These are phyloP conservation scores for Leccinum uliginosum DNA, from an alignment of 768 basidiomycete genomes.

Conservation along the genomic window DNA sequence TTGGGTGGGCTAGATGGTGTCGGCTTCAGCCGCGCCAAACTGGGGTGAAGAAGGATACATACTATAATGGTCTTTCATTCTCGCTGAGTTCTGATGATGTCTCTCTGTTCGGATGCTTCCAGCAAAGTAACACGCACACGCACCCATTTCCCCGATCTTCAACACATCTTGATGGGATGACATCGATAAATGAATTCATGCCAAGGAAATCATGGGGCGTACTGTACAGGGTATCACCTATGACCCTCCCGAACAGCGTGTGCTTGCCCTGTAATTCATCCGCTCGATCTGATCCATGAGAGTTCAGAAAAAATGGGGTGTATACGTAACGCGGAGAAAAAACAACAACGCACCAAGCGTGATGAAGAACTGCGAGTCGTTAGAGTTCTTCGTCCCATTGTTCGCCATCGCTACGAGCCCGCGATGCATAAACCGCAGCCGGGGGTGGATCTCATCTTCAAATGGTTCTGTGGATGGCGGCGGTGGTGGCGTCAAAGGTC, in stretches of 20 bases:
- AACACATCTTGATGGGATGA: conserved; percentile 58
- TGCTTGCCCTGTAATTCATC: conserved; percentile 94
- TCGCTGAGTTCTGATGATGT: conserved; percentile 58
- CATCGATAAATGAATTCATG: neutral
- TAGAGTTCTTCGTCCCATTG: conserved; percentile 78
- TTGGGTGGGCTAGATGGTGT: conserved; percentile 71
- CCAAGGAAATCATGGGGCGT: conserved; percentile 26
- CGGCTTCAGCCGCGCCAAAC: neutral
- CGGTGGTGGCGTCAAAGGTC: neutral
- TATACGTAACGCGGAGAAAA: neutral
- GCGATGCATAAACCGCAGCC: conserved; percentile 84
- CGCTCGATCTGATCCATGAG: conserved; percentile 59
- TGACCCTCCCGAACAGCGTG: conserved; percentile 86
- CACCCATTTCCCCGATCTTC: conserved; percentile 89
- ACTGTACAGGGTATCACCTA: conserved; percentile 91
- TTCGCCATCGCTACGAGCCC: conserved; percentile 96
- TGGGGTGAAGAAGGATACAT: conserved; percentile 23
- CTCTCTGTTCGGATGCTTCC: neutral
- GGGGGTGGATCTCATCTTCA: conserved; percentile 91
- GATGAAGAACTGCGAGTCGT: conserved; percentile 94
- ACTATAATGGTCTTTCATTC: conserved; percentile 81
- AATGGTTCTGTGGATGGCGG: conserved; percentile 62
- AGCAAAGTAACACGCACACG: conserved; percentile 16
- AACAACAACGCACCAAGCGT: conserved; percentile 63
- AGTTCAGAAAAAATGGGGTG: neutral